Evolutionary conservation across 108 stramenopile species (phyloP).

Genomic region (Cyclotella baltica): DNA sequence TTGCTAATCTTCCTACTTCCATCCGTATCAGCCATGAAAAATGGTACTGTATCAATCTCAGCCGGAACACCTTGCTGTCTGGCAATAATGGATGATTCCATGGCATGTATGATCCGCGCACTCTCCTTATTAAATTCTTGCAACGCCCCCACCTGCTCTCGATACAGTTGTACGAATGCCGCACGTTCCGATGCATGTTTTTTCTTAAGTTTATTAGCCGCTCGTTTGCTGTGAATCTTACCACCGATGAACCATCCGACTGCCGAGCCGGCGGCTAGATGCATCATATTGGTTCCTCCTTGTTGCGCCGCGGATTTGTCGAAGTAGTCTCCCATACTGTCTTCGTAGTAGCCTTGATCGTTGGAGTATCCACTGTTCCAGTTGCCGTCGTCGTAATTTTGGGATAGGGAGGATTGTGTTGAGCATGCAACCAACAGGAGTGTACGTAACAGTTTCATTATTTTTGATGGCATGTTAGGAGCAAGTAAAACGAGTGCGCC

Average conservation of each 20-base stretch:
- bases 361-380: slow-evolving; percentile 35
- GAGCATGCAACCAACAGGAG: slow-evolving; percentile 41
- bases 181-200: slow-evolving; percentile 61
- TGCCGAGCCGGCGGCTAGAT: slow-evolving; percentile 36
- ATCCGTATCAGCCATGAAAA: slow-evolving; percentile 60
- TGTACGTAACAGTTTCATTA: slow-evolving; percentile 49
- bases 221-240: slow-evolving; percentile 55
- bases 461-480: neutral
- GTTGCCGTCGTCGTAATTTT: slow-evolving; percentile 50
- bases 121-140: slow-evolving; percentile 63
- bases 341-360: slow-evolving; percentile 46
- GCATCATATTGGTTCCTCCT: slow-evolving; percentile 36
- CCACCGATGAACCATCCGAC: slow-evolving; percentile 59
- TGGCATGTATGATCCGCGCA: slow-evolving; percentile 53
- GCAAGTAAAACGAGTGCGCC: neutral
- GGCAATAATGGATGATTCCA: slow-evolving; percentile 55
- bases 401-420: slow-evolving; percentile 26
- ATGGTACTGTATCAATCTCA: slow-evolving; percentile 55
- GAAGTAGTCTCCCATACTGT: slow-evolving; percentile 61
- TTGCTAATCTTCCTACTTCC: slow-evolving; percentile 60
- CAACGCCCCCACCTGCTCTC: slow-evolving; percentile 55
- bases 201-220: slow-evolving; percentile 57
- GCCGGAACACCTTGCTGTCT: slow-evolving; percentile 55
- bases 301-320: slow-evolving; percentile 37
- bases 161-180: slow-evolving; percentile 57